Evolutionary conservation across 495 filamentous ascomycete species (phyloP).

Genomic region (Aeminium ludgeri): DNA sequence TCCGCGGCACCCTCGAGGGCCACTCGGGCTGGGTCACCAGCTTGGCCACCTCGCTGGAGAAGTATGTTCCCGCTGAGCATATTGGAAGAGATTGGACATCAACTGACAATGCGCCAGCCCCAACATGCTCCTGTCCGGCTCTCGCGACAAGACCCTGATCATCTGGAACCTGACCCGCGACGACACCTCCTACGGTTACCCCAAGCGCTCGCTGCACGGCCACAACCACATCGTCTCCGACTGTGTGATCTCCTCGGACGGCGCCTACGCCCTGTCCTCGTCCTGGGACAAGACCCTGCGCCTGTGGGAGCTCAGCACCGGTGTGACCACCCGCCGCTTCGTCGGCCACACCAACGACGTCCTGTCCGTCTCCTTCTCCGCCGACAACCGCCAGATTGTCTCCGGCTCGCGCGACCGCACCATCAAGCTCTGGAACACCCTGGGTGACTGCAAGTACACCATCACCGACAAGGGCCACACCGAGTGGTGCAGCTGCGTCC

Average conservation of each 20-base stretch:
- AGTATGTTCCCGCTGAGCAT: constrained; percentile 39
- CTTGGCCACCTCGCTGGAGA: constrained; percentile 96
- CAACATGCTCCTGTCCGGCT: constrained; percentile 98
- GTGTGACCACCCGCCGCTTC: constrained; percentile 91
- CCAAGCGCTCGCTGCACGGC: constrained; percentile 93
- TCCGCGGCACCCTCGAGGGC: constrained; percentile 94
- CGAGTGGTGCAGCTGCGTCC: constrained; percentile 98
- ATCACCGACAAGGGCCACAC: constrained; percentile 99
- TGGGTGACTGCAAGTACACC: constrained; percentile 99
- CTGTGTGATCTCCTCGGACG: constrained; percentile 99
- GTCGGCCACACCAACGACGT: constrained; percentile 99
- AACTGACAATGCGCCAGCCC: constrained; percentile 43
- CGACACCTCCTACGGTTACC: constrained; percentile 92
- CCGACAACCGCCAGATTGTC: constrained; percentile 99
- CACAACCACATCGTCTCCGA: constrained; percentile 99
- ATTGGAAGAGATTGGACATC: background rate
- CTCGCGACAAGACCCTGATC: constrained; percentile 96
- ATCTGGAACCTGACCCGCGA: constrained; percentile 99
- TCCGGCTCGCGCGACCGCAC: constrained; percentile 93
- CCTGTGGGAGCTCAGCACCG: constrained; percentile 95
- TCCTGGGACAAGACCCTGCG: constrained; percentile 99
- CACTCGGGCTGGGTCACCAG: constrained; percentile 72
- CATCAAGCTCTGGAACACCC: constrained; percentile 99
- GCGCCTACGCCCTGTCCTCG: constrained; percentile 95
- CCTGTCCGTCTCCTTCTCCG: constrained; percentile 99